Base-by-base conservation (phyloP, 2,329 filamentous ascomycete genomes). In the Scedosporium aurantiacum region DNA sequence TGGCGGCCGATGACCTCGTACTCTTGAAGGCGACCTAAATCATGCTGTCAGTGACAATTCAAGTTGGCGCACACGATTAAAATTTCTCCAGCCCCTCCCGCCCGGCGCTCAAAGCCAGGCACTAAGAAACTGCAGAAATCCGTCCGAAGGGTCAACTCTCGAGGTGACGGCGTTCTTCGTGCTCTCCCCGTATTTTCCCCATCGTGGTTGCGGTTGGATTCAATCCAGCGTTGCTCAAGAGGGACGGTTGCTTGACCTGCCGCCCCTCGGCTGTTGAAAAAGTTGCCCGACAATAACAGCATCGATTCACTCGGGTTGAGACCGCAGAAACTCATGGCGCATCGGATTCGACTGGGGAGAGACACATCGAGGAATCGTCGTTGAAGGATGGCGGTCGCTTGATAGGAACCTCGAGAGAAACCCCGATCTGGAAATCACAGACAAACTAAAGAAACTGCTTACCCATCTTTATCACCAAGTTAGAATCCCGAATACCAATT, bases 1-100 rank as follows among this genome's bases (percentile, higher is more conserved):
- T 97, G 93, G 82, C 95, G 93, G 83, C 95, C 94, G 78, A 99
- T 96, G 84, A 99, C 93, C 88, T 97, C 94, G 87, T 96, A 99
- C 88, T 99, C 94, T 79, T 91, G 90, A 83, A 99, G 92, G 87
- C 94, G 94, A 91, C 92, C 94, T 99, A 79, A 62, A 57, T 57
- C 56, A 62, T 60, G 50, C 63, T 65, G 70, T 74, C 66, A 74
- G 76, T 74, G 21, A 2, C n/a, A 54, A 27, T 14, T 66, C 23
- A 21, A 10, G 2, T 14, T 27, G 1, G 12, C 50, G 21, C 50
- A 54, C 43, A 47, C 16, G 21, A 47, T 47, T 16, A 47, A 21
- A 23, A 47, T 21, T 47, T 47, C 21, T 12, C n/a, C 21, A 47
- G 43, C 7, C 43, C 16, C 5, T 23, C 43, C 43, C 10, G 4